These are phyloP conservation scores for Apiotrichum gracile DNA, from an alignment of 1,284 basidiomycete species.

Conservation along the genomic window DNA sequence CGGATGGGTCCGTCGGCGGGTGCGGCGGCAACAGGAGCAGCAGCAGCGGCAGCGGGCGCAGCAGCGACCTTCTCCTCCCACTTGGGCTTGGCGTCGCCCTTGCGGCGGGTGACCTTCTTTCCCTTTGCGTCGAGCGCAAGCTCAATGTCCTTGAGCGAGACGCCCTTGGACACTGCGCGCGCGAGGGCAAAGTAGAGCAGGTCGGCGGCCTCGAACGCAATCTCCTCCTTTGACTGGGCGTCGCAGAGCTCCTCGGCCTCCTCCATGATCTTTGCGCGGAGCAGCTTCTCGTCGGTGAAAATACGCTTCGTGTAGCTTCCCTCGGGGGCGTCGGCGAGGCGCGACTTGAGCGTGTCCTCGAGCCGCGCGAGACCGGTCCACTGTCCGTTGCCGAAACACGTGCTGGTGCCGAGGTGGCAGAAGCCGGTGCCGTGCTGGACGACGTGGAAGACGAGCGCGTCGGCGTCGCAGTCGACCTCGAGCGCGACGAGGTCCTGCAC, in stretches of 20 bases:
- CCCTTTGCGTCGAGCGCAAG: constrained; percentile 78
- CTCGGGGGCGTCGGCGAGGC: constrained; percentile 70
- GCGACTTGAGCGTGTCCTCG: constrained; percentile 70
- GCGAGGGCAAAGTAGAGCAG: constrained; percentile 89
- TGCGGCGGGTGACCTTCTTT: constrained; percentile 76
- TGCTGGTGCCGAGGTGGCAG: constrained; percentile 79
- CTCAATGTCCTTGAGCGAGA: constrained; percentile 80
- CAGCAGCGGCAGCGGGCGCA: constrained; percentile 21
- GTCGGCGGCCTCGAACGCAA: constrained; percentile 97
- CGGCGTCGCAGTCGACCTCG: constrained; percentile 84
- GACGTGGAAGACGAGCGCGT: constrained; percentile 87
- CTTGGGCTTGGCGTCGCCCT: constrained; percentile 89
- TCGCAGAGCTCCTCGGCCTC: constrained; percentile 94
- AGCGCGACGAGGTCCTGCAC: constrained; percentile 83
- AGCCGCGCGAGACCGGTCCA: constrained; percentile 72
- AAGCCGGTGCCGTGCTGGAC: constrained; percentile 87
- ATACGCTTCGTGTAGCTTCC: constrained; percentile 89
- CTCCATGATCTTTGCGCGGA: constrained; percentile 93
- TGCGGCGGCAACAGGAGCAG: constrained; percentile 31
- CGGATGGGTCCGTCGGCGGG: constrained; percentile 53
- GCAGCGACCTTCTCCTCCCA: constrained; percentile 54
- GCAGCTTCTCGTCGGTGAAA: constrained; percentile 73
- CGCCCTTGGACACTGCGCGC: constrained; percentile 78
- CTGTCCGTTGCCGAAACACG: constrained; percentile 64
- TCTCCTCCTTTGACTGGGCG: constrained; percentile 71